phyloP scores from a whole-genome alignment of 176 grass and related monocot species.

The Melocanna baccifera region DNA sequence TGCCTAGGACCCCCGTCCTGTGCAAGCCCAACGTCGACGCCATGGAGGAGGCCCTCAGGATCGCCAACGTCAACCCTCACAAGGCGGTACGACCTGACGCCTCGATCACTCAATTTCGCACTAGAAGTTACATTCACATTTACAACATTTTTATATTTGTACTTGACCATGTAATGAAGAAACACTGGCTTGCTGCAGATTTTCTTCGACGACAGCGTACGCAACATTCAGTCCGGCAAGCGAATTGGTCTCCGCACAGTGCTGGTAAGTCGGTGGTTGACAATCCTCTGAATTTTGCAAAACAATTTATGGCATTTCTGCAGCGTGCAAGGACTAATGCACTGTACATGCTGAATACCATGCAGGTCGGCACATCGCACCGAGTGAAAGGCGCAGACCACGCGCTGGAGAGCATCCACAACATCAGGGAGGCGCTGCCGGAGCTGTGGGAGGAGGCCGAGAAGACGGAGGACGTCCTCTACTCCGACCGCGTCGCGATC shows the following conservation, averaged over 20 bases:
- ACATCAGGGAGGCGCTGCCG: constrained; percentile 81
- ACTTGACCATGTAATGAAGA: neutral
- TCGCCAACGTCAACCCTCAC: constrained; percentile 73
- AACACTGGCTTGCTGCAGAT: constrained; percentile 43
- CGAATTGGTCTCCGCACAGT: constrained; percentile 82
- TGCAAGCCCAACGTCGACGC: constrained; percentile 90
- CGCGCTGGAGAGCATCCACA: constrained; percentile 92
- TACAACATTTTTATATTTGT: neutral
- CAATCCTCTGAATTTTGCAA: neutral
- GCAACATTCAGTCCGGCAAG: constrained; percentile 89
- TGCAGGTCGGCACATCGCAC: constrained; percentile 68
- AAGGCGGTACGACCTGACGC: constrained; percentile 50
- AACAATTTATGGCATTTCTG: neutral
- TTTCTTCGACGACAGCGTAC: constrained; percentile 96
- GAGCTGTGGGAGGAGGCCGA: constrained; percentile 87
- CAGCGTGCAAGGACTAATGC: neutral
- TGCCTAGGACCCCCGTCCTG: constrained; percentile 73
- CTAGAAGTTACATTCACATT: neutral
- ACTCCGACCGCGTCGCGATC: constrained; percentile 60
- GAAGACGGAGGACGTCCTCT: constrained; percentile 69
- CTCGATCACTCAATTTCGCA: neutral
- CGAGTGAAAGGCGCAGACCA: constrained; percentile 75
- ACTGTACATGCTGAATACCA: neutral
- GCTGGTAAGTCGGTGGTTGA: constrained; percentile 45
- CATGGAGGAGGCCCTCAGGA: constrained; percentile 73